Percentiles rank a stretch among this genome's conserved stretches.
Conservation (phyloP, 2,329 filamentous ascomycete genomes). For the Colletotrichum sp. region DNA sequence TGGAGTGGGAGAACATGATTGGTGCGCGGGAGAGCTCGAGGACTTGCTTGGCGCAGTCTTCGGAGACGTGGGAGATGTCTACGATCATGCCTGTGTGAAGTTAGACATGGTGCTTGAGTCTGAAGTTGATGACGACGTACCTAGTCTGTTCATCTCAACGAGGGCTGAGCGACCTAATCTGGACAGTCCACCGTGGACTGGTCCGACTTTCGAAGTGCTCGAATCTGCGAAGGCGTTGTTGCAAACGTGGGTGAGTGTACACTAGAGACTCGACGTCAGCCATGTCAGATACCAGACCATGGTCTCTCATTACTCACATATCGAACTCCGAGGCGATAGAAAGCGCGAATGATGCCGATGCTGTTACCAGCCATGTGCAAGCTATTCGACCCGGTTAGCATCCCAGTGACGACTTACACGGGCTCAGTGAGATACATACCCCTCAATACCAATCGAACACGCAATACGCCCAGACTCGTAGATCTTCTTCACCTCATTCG, state of each 20-base stretch:
- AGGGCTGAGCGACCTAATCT: constrained; percentile 30
- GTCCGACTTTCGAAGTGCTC: constrained; percentile 27
- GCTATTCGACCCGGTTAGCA: background rate
- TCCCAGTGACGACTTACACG: background rate
- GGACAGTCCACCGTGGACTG: constrained; percentile 29
- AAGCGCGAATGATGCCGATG: constrained; percentile 35
- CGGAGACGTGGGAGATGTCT: constrained; percentile 34
- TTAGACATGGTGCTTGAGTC: background rate
- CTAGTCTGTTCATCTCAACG: constrained; percentile 40
- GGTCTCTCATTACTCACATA: constrained; percentile 28
- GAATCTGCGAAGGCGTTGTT: constrained; percentile 32
- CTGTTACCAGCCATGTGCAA: constrained; percentile 37
- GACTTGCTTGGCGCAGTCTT: constrained; percentile 27
- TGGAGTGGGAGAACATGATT: constrained; percentile 37
- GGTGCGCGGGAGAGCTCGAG: constrained; percentile 30
- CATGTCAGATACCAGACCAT: accelerated
- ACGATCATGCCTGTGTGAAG: constrained; percentile 27
- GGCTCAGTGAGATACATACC: background rate
- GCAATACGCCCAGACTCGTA: constrained; percentile 35
- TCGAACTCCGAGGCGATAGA: constrained; percentile 36
- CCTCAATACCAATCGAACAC: constrained; percentile 40
- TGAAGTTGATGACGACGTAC: background rate
- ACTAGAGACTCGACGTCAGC: background rate
- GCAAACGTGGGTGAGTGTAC: constrained; percentile 32
- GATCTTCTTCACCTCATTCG: constrained; percentile 29